Base-by-base conservation (phyloP, 2,329 filamentous ascomycete genomes). In the Aureobasidium sp. region DNA sequence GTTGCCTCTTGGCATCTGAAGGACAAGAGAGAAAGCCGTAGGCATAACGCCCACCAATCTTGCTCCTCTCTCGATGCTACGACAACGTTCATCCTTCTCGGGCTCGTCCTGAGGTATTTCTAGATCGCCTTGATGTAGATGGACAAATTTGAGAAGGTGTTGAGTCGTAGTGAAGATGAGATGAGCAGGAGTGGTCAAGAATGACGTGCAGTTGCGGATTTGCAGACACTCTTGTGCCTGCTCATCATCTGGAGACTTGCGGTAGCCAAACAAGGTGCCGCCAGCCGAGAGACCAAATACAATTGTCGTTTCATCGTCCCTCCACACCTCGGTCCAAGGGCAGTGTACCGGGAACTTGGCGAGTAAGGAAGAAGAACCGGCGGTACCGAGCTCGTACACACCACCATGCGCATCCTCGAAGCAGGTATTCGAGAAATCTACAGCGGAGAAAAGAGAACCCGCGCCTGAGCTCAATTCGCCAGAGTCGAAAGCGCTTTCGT, bases 1-100 rank as follows among this genome's bases (percentile, higher is more conserved):
- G 68, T 99, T 99, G 22, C 94, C 94, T 69, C 94, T 84, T 1
- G 94, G 94, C 90, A 97, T 97, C 73, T 99, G 94, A 3, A 99
- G 79, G 0, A 96, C 84, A 9, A 99, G 79, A 59, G 86, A 89
- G 76, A 96, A 94, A 44, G 86, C 88, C 3, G 90, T 90, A 1
- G 94, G 93, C 74, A 96, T 92, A 31, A 91, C 91, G 0, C 90
- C 94, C 25, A 99, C 86, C 15, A 99, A 82, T 53, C 86, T 87
- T 3, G 89, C 91, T 17, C 94, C 94, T 66, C 94, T 86, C 74
- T 99, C 94, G 62, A 99, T 89, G 68, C 86, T 95, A 67, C 94
- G 84, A 73, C 93, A 97, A 70, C 94, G 82, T 74, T 99, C 94
- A 68, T 97, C 94, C 34, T 83, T 88, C 72, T 97, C 92, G 0